A percentile compares a stretch with the other conserved stretches of the same genome.
Evolutionary conservation across 1,139 yeast genomes (phyloP).

Genomic region (Yamadazyma diddensiae): DNA sequence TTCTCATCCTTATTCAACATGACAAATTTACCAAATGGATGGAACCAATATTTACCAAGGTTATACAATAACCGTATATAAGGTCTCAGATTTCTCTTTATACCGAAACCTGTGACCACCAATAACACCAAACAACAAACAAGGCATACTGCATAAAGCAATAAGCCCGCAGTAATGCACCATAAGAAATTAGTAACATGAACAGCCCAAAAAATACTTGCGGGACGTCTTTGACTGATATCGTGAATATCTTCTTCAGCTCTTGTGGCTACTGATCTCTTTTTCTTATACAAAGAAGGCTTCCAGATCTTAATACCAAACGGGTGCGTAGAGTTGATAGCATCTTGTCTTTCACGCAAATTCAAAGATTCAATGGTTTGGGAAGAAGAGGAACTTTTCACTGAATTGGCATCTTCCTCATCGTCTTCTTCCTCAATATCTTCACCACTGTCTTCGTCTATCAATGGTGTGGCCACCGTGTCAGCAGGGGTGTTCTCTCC

Average conservation of each 20-base stretch:
- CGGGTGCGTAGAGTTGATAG: conserved; percentile 95
- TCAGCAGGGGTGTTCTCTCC: conserved; percentile 12
- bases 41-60: conserved; percentile 67
- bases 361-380: conserved; percentile 77
- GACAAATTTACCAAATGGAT: conserved; percentile 90
- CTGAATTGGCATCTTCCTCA: conserved; percentile 18
- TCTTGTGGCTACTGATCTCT: conserved; percentile 84
- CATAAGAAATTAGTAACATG: conserved; percentile 72
- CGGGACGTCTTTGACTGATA: conserved; percentile 50
- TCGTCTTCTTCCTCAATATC: conserved; percentile 11
- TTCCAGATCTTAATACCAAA: conserved; percentile 98
- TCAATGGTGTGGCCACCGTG: conserved; percentile 17
- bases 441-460: conserved; percentile 12
- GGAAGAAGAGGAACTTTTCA: conserved; percentile 41
- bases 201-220: conserved; percentile 59
- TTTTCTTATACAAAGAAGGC: conserved; percentile 92
- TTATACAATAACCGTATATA: conserved; percentile 64
- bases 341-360: conserved; percentile 90
- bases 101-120: conserved; percentile 48
- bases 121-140: conserved; percentile 43
- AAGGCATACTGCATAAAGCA: conserved; percentile 52
- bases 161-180: conserved; percentile 69
- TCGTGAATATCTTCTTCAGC: conserved; percentile 96
- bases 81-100: conserved; percentile 33
- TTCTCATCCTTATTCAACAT: conserved; percentile 74